Conservation (phyloP, 169 alveolate genomes). For the Cryptosporidium sp. region DNA sequence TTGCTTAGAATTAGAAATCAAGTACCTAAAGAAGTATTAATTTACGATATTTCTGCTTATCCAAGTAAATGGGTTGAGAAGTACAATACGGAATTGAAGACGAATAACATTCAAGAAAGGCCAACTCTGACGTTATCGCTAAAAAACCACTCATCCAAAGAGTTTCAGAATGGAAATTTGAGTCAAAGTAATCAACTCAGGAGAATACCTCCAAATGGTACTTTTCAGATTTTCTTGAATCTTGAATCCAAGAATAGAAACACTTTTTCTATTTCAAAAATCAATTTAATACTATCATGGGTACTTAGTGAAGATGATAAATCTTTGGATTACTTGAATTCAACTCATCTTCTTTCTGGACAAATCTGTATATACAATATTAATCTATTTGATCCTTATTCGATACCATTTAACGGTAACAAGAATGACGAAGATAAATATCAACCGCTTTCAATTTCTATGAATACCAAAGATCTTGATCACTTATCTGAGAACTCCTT, state of each 20-base stretch:
- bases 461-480: neutral
- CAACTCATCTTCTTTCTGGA: neutral
- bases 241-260: neutral
- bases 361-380: slow-evolving; percentile 8
- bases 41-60: slow-evolving; percentile 31
- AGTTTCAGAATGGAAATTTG: slow-evolving; percentile 23
- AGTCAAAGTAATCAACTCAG: neutral
- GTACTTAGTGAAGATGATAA: neutral
- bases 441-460: slow-evolving; percentile 20
- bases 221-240: slow-evolving; percentile 24
- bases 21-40: neutral
- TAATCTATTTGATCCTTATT: slow-evolving; percentile 44
- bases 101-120: neutral
- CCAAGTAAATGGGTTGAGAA: slow-evolving; percentile 69
- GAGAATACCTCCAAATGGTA: slow-evolving; percentile 8
- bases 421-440: slow-evolving; percentile 2
- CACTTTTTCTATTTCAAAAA: slow-evolving; percentile 15
- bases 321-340: neutral
- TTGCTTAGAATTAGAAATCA: slow-evolving; percentile 27
- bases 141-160: neutral
- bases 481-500: neutral
- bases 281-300: slow-evolving; percentile 38
- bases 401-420: neutral
- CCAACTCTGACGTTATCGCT: neutral
- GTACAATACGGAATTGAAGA: neutral